Evolutionary conservation across 2,329 filamentous ascomycete genomes (phyloP), one percentile per base, ranked within the genome.

Genomic region (Pseudohalonectria lignicola): DNA sequence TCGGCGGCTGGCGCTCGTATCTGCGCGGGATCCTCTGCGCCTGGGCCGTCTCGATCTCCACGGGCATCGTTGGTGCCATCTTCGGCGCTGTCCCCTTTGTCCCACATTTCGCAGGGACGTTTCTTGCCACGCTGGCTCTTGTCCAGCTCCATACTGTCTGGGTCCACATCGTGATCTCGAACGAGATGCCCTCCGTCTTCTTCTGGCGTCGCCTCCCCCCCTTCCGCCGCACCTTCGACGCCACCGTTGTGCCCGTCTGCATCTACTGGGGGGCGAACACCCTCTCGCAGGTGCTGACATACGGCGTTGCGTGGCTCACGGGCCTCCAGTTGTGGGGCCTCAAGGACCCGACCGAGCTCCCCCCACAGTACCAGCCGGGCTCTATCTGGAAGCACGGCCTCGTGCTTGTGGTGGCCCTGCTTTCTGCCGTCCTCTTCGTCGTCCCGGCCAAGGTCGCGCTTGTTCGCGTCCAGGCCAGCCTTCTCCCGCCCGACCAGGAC

Each of bases 131-230:
- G 37, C 57, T 90, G 17, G 57, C 72, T 16, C 64, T 84, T 23
- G 73, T 81, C 28, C 82, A 82, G 51, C 58, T 90, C 42, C 73
- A 76, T 55, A 74, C 88, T 47, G 72, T 76, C 38, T 94, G 87
- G 86, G 84, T 87, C 4, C 86, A 94, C 57, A 79, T 84, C 50
- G 76, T 94, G 54, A 87, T 95, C 53, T 79, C 85, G 2, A 67
- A 76, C 38, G 26, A 36, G 5, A 79, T 73, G 40, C 53, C 66
- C 34, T 71, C 74, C 55, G 5, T 23, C 28, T 63, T 62, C 48
- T 86, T 81, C 66, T 83, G 72, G 61, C 64, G 70, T 51, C 82
- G 86, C 41, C 70, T 94, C 37, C 79, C 82, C 13, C 61, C 76
- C 33, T 74, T 77, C 55, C 67, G 68, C 48, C 68, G 67, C 52